Evolutionary conservation across 1,139 yeast genomes (phyloP), one percentile per base, ranked within the genome.

Genomic region (Geotrichum cucujoidarum): DNA sequence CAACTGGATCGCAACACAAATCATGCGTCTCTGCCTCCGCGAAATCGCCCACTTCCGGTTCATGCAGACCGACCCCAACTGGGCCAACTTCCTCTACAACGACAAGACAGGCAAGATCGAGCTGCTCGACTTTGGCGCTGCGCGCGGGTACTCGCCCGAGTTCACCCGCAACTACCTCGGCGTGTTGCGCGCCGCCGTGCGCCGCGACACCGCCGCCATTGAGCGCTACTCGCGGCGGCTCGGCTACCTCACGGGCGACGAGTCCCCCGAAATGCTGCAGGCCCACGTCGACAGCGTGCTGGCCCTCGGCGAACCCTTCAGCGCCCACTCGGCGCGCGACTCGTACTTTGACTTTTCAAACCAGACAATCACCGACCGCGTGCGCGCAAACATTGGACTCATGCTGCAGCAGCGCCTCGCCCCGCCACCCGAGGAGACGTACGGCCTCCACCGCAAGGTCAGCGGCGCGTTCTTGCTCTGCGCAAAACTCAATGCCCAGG

Each of bases 21-120:
- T 92, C 52, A 85, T 94, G 96, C 76, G 88, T 55, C 73, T 92
- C 42, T 89, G 97, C 61, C 71, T 92, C 45, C 72, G 78, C 57
- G 99, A 92, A 67, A 84, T 94, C 61, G 88, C 88, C 29, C 72
- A 78, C 57, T 90, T 84, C 71, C 78, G 77, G 60, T 92, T 84
- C 68, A 92, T 92, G 99, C 99, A 92, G 69, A 90, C 98, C 1
- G 99, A 92, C 68, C 99, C 99, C 42, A 92, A 92, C 68, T 94
- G 98, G 98, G 97, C 98, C 45, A 92, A 92, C 65, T 94, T 94
- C 68, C 70, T 94, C 53, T 89, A 85, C 70, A 89, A 90, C 62
- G 74, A 73, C 36, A 57, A 71, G 20, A 78, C 85, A 2, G 65
- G 73, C 37, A 80, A 83, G 65, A 78, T 92, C 52, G 97, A 90